Conservation (phyloP, 2,329 filamentous ascomycete genomes). For the Periconia sp. region DNA sequence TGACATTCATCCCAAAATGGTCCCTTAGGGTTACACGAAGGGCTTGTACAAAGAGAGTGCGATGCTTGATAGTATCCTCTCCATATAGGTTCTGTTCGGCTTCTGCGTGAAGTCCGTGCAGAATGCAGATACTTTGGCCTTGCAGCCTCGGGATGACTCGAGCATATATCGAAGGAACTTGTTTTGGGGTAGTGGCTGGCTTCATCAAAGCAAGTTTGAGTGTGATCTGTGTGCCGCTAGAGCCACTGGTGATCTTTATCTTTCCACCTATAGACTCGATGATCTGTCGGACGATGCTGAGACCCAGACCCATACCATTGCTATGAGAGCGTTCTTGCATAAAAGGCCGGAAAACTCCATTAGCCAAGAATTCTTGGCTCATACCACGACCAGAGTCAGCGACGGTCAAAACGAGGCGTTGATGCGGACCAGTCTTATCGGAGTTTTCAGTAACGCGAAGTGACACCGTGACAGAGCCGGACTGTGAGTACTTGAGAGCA, state of each 20-base stretch:
- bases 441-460: conserved; percentile 19
- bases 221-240: conserved; percentile 24
- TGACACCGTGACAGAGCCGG: conserved; percentile 36
- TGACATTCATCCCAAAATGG: conserved; percentile 33
- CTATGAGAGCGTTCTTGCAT: conserved; percentile 39
- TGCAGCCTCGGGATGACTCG: conserved; percentile 23
- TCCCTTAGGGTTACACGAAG: conserved; percentile 27
- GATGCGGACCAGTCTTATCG: conserved; percentile 7
- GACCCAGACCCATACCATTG: conserved; percentile 28
- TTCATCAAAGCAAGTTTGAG: conserved; percentile 49
- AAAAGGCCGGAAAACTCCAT: conserved; percentile 42
- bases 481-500: conserved; percentile 42
- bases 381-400: conserved; percentile 43
- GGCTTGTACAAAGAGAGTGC: conserved; percentile 24
- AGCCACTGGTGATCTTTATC: conserved; percentile 26
- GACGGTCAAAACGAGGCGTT: conserved; percentile 42
- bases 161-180: conserved; percentile 19
- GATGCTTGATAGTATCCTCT: neutral
- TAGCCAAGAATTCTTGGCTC: conserved; percentile 37
- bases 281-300: conserved; percentile 32
- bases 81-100: neutral
- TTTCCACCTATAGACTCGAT: conserved; percentile 27
- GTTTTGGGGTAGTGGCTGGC: neutral
- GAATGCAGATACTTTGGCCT: conserved; percentile 32
- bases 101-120: conserved; percentile 26